Evolutionary conservation across 768 basidiomycete genomes (phyloP).

Genomic region (Rhizopogon salebrosus): DNA sequence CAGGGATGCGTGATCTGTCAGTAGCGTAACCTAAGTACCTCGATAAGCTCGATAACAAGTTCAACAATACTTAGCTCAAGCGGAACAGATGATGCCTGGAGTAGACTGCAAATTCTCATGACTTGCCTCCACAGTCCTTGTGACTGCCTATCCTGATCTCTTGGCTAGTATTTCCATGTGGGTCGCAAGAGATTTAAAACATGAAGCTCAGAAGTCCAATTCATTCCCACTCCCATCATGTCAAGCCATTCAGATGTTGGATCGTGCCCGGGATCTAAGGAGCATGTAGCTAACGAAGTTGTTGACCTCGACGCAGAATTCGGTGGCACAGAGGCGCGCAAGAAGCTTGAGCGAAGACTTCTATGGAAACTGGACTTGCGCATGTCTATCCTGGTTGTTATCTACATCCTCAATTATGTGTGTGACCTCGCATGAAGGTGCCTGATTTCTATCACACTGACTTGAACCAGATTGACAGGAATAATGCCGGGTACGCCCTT

Average conservation of each 20-base stretch:
- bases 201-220: neutral
- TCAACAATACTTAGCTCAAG: neutral
- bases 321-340: slow-evolving; percentile 41
- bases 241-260: slow-evolving; percentile 2
- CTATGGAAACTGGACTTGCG: slow-evolving; percentile 51
- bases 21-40: too few relatives aligned
- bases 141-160: neutral
- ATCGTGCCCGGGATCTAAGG: slow-evolving; percentile 5
- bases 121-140: neutral
- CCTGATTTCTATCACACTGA: neutral
- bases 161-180: neutral
- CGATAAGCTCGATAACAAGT: too few relatives aligned
- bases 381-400: slow-evolving; percentile 46
- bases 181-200: neutral
- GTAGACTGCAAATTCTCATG: neutral
- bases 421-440: neutral
- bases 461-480: slow-evolving; percentile 54
- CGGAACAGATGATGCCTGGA: neutral
- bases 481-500: slow-evolving; percentile 53
- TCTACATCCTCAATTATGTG: slow-evolving; percentile 35
- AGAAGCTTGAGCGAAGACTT: slow-evolving; percentile 45
- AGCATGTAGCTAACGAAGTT: neutral
- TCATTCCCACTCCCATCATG: slow-evolving; percentile 9
- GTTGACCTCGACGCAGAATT: slow-evolving; percentile 38
- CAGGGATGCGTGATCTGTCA: too few relatives aligned